phyloP scores from a whole-genome alignment of 306 rosid genomes.

The Arachis hypogaea region DNA sequence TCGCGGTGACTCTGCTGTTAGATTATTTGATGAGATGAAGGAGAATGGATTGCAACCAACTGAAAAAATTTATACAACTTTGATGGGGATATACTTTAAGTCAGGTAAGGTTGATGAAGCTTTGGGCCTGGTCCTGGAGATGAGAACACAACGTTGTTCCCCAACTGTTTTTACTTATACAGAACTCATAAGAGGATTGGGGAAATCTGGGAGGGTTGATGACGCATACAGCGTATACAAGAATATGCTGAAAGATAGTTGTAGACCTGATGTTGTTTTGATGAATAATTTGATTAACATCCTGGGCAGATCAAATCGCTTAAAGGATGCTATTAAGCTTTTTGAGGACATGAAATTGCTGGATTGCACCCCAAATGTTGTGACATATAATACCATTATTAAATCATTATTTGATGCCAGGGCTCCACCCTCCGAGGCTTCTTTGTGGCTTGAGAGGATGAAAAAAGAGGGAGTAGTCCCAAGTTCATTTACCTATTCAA shows the following conservation, averaged over 20 bases:
- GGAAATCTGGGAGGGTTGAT: conserved; percentile 81
- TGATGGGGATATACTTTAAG: conserved; percentile 73
- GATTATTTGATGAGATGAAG: conserved; percentile 88
- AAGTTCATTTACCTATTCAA: conserved; percentile 86
- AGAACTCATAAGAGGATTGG: conserved; percentile 87
- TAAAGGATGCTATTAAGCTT: conserved; percentile 64
- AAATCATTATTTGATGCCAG: conserved; percentile 75
- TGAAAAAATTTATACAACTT: conserved; percentile 72
- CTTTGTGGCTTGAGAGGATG: conserved; percentile 87
- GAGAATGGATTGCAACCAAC: conserved; percentile 82
- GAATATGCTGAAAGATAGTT: conserved; percentile 69
- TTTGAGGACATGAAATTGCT: conserved; percentile 69
- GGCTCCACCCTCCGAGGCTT: conserved; percentile 67
- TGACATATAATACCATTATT: conserved; percentile 77
- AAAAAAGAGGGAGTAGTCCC: conserved; percentile 69
- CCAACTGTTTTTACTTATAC: conserved; percentile 82
- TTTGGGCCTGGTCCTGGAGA: conserved; percentile 63
- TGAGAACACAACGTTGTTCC: conserved; percentile 68
- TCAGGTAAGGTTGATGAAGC: conserved; percentile 71
- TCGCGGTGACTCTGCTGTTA: conserved; percentile 68
- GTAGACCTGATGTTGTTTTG: conserved; percentile 78
- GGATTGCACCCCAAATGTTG: conserved; percentile 71
- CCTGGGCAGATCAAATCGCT: conserved; percentile 67
- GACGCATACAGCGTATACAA: conserved; percentile 61
- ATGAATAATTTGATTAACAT: conserved; percentile 86